Evolutionary conservation across 768 basidiomycete genomes (phyloP).

Genomic region (Austroboletus eburneus): DNA sequence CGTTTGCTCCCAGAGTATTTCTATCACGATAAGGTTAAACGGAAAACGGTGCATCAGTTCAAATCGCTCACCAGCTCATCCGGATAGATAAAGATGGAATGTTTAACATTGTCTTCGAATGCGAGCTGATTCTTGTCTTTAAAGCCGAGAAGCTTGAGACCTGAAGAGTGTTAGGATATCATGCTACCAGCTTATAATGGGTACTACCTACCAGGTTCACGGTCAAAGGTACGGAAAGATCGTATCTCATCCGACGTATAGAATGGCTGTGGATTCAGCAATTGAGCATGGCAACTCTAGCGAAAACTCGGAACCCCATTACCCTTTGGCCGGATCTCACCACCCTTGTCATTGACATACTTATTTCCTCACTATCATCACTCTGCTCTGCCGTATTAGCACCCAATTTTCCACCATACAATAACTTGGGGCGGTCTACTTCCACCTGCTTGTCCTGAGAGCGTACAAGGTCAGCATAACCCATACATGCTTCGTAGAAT

Average conservation of each 20-base stretch:
- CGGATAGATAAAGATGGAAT: slow-evolving; percentile 88
- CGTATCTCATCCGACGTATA: slow-evolving; percentile 81
- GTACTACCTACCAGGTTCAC: slow-evolving; percentile 65
- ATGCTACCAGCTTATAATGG: no score
- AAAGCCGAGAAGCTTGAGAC: slow-evolving; percentile 91
- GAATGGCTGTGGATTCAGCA: slow-evolving; percentile 52
- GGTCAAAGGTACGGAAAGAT: slow-evolving; percentile 75
- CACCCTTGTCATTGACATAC: slow-evolving; percentile 35
- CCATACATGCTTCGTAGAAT: neutral
- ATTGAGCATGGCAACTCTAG: slow-evolving; percentile 1
- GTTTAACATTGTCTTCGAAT: slow-evolving; percentile 90
- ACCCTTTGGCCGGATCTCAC: slow-evolving; percentile 55
- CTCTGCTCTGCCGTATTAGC: slow-evolving; percentile 26
- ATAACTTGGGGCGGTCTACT: slow-evolving; percentile 21
- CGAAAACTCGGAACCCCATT: neutral
- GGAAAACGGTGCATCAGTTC: neutral
- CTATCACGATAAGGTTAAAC: slow-evolving; percentile 31
- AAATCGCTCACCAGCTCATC: slow-evolving; percentile 67
- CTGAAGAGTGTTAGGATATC: slow-evolving; percentile 32
- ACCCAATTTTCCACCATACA: slow-evolving; percentile 36
- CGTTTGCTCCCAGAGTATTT: slow-evolving; percentile 87
- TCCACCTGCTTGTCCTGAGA: slow-evolving; percentile 28
- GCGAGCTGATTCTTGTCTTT: slow-evolving; percentile 64
- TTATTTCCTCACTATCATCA: slow-evolving; percentile 37
- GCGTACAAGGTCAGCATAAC: slow-evolving; percentile 4